phyloP scores from a whole-genome alignment of 2,329 filamentous ascomycete species.

The Drechslerella dactyloides region DNA sequence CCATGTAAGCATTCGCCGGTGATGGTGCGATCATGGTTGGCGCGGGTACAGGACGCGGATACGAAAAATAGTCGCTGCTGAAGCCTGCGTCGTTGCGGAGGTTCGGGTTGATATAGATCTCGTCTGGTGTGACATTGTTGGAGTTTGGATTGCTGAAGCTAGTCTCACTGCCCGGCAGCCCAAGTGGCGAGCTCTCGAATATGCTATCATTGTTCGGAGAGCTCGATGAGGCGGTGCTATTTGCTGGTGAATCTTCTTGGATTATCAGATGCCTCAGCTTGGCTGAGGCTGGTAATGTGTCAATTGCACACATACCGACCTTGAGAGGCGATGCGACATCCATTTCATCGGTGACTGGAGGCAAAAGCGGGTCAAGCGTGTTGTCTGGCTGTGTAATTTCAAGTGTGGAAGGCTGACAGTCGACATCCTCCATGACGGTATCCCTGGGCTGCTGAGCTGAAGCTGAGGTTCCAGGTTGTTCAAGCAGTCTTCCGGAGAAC shows the following conservation, averaged over 20 bases:
- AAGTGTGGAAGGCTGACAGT: background rate
- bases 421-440: slow-evolving; percentile 9
- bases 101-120: slow-evolving; percentile 42
- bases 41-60: slow-evolving; percentile 13
- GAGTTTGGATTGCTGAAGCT: slow-evolving; percentile 45
- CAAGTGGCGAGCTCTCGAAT: slow-evolving; percentile 33
- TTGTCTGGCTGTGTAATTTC: background rate
- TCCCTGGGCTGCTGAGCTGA: slow-evolving; percentile 18
- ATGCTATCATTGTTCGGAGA: slow-evolving; percentile 44
- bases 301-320: slow-evolving; percentile 31
- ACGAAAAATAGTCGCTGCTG: slow-evolving; percentile 43
- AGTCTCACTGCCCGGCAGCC: slow-evolving; percentile 39
- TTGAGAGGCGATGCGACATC: slow-evolving; percentile 7
- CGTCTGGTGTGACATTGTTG: slow-evolving; percentile 47
- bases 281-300: slow-evolving; percentile 15
- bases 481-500: slow-evolving; percentile 19
- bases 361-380: background rate
- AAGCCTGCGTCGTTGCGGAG: slow-evolving; percentile 26
- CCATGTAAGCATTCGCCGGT: background rate
- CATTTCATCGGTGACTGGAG: background rate
- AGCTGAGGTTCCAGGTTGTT: slow-evolving; percentile 14
- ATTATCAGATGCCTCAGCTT: slow-evolving; percentile 7
- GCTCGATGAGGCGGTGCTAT: slow-evolving; percentile 43
- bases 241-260: slow-evolving; percentile 25
- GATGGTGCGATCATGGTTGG: background rate